phyloP scores from a whole-genome alignment of 495 filamentous ascomycete species.

The Podospora pseudoanserina region DNA sequence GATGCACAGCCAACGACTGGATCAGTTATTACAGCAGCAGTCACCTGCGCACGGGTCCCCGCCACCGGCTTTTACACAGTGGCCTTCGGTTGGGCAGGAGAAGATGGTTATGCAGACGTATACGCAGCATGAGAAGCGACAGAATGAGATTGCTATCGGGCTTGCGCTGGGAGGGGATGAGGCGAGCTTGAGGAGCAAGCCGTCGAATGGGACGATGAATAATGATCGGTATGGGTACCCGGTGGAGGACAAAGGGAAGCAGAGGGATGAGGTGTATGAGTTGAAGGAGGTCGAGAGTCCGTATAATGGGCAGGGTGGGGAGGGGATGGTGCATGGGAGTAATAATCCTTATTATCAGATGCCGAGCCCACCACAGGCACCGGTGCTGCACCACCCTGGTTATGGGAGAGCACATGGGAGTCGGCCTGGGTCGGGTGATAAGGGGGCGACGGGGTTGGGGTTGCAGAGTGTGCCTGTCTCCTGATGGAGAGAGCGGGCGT shows the following conservation, averaged over 20 bases:
- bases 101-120: constrained; percentile 27
- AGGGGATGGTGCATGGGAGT: not conserved
- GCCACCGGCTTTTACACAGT: constrained; percentile 31
- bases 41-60: constrained; percentile 22
- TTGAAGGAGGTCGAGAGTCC: constrained; percentile 35
- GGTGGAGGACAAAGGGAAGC: constrained; percentile 33
- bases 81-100: constrained; percentile 31
- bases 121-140: constrained; percentile 25
- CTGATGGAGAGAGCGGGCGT: not conserved
- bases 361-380: constrained; percentile 27
- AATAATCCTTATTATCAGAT: constrained; percentile 20
- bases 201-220: constrained; percentile 24
- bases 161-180: constrained; percentile 36
- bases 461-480: not conserved
- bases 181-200: constrained; percentile 29
- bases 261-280: constrained; percentile 31
- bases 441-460: constrained; percentile 10
- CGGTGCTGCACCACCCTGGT: constrained; percentile 34
- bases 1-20: constrained; percentile 18
- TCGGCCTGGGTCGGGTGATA: constrained; percentile 18
- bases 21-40: constrained; percentile 22
- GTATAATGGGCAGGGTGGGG: constrained; percentile 17
- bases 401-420: constrained; percentile 28
- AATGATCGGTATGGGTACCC: constrained; percentile 15
- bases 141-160: constrained; percentile 34